Percentiles rank a stretch among this genome's conserved stretches.
These are phyloP conservation scores for Pleomassaria siparia DNA, from an alignment of 2,329 filamentous ascomycete species.

Conservation along the genomic window DNA sequence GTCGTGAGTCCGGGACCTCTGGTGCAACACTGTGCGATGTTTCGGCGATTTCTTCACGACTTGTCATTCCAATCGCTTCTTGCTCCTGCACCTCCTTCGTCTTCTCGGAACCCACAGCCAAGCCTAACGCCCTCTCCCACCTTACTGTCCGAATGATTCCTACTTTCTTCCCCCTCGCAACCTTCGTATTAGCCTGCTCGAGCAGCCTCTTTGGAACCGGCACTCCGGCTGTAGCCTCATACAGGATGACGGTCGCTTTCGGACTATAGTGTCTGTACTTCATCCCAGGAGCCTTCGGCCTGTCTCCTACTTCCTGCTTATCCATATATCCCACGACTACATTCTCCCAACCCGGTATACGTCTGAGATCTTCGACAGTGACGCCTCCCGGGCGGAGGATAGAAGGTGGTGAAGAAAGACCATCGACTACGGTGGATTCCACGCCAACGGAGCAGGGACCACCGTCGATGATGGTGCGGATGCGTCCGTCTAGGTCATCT, in stretches of 20 bases:
- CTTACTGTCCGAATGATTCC: slow-evolving; percentile 44
- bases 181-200: slow-evolving; percentile 21
- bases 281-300: slow-evolving; percentile 89
- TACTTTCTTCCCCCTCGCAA: slow-evolving; percentile 20
- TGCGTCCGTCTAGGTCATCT: slow-evolving; percentile 79
- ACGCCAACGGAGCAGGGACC: slow-evolving; percentile 86
- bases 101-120: slow-evolving; percentile 7
- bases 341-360: slow-evolving; percentile 77
- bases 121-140: slow-evolving; percentile 26
- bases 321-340: slow-evolving; percentile 80
- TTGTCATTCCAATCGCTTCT: slow-evolving; percentile 14
- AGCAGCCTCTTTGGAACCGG: slow-evolving; percentile 32
- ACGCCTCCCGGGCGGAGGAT: slow-evolving; percentile 87
- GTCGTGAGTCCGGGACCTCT: background rate
- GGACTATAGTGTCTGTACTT: slow-evolving; percentile 99
- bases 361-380: slow-evolving; percentile 74
- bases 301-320: slow-evolving; percentile 62
- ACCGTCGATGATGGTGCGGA: slow-evolving; percentile 86
- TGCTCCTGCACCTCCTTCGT: slow-evolving; percentile 3
- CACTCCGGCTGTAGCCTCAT: slow-evolving; percentile 59
- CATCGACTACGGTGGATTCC: slow-evolving; percentile 96
- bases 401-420: slow-evolving; percentile 75
- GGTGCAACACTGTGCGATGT: background rate
- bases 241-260: slow-evolving; percentile 80
- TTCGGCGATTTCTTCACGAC: background rate